phyloP scores from a whole-genome alignment of 768 basidiomycete species.

The Pleurotus citrinopileatus region DNA sequence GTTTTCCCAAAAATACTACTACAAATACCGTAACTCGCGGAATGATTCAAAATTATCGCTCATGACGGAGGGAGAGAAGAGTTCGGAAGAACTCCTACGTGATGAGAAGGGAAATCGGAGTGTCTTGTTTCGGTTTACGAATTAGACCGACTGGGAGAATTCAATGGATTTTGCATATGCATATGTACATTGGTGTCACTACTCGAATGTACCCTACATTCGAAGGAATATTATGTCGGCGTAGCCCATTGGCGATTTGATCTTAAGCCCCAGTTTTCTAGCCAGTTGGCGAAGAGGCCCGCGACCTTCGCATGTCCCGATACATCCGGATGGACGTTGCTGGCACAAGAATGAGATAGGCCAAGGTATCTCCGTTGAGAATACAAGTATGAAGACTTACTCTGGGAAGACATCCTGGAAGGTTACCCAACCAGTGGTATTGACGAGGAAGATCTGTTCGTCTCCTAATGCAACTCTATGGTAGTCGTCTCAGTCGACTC shows the following conservation, averaged over 20 bases:
- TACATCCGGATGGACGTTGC: conserved; percentile 48
- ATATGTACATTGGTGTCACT: no score
- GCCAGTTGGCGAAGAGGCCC: conserved; percentile 39
- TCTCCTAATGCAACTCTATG: conserved; percentile 40
- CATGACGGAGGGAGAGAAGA: conserved; percentile 22
- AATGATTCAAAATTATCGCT: conserved; percentile 18
- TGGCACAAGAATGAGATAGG: conserved; percentile 12
- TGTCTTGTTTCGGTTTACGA: conserved; percentile 30
- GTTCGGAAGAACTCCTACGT: conserved; percentile 22
- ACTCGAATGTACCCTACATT: no score
- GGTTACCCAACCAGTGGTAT: conserved; percentile 56
- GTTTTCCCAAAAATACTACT: conserved; percentile 31
- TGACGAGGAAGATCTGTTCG: conserved; percentile 46
- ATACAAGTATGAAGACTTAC: no score
- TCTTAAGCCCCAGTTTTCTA: conserved; percentile 44
- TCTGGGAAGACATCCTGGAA: conserved; percentile 48
- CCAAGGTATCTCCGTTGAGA: no score
- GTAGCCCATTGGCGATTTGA: conserved; percentile 20
- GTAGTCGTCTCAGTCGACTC: background rate
- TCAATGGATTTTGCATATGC: background rate
- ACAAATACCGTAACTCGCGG: conserved; percentile 23
- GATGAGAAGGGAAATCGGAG: conserved; percentile 32
- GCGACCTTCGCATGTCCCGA: conserved; percentile 48
- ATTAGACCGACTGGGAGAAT: conserved; percentile 11
- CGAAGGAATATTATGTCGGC: background rate